A percentile compares a stretch with the other conserved stretches of the same genome.
phyloP scores from a whole-genome alignment of 257 asterid genomes.

The Scutellaria galericulata region DNA sequence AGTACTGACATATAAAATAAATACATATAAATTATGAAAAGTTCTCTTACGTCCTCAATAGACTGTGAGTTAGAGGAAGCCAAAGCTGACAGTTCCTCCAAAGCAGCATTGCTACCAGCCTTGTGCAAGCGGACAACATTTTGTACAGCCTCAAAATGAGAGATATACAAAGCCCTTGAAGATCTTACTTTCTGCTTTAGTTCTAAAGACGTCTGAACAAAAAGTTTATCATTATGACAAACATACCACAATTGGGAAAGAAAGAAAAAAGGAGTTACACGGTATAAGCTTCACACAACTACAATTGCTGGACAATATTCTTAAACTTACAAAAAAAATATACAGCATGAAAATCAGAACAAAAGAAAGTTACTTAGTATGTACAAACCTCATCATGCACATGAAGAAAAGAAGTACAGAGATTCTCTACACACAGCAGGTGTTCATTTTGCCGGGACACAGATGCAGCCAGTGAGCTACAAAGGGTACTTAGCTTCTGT shows the following conservation, averaged over 20 bases:
- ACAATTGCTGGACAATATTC: neutral
- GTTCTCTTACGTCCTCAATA: slow-evolving; percentile 61
- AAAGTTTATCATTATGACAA: slow-evolving; percentile 15
- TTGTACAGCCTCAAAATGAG: slow-evolving; percentile 83
- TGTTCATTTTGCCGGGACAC: slow-evolving; percentile 68
- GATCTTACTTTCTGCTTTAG: slow-evolving; percentile 59
- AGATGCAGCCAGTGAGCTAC: slow-evolving; percentile 59
- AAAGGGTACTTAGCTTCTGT: slow-evolving; percentile 63
- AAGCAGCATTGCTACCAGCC: slow-evolving; percentile 63
- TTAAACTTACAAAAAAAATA: neutral
- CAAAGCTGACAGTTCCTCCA: slow-evolving; percentile 68
- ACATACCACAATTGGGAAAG: neutral
- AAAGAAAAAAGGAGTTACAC: neutral
- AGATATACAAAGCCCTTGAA: slow-evolving; percentile 62
- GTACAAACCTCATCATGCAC: slow-evolving; percentile 63
- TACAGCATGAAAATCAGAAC: neutral
- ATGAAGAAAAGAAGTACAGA: slow-evolving; percentile 67
- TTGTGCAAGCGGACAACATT: slow-evolving; percentile 77
- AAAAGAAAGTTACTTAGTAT: slow-evolving; percentile 2
- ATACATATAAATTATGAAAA: neutral
- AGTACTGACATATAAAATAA: slow-evolving; percentile 3
- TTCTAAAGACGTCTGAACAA: slow-evolving; percentile 57
- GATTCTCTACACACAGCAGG: slow-evolving; percentile 63
- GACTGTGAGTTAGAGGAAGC: slow-evolving; percentile 57
- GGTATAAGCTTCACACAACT: neutral